Conservation (phyloP, 1,139 yeast genomes). For the Blastobotrys raffinosifermentans region DNA sequence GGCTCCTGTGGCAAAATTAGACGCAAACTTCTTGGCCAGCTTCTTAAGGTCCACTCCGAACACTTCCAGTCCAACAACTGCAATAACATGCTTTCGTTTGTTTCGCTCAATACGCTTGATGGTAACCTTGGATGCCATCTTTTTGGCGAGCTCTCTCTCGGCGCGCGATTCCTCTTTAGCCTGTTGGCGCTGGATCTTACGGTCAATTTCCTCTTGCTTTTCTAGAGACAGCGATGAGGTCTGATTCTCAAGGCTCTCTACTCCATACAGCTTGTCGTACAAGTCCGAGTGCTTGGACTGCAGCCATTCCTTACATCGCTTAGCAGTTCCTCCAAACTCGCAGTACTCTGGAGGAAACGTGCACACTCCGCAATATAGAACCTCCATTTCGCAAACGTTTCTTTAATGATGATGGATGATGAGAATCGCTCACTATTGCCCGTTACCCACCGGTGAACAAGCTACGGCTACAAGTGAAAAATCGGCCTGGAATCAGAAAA, state of each 20-base stretch:
- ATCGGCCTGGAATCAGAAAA: no score
- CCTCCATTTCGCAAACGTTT: slow-evolving; percentile 4
- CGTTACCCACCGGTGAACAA: no score
- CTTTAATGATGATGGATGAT: no score
- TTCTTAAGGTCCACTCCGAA: slow-evolving; percentile 84
- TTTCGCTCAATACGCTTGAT: slow-evolving; percentile 89
- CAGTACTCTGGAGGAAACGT: slow-evolving; percentile 89
- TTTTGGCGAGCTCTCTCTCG: slow-evolving; percentile 76
- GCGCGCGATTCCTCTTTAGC: slow-evolving; percentile 85
- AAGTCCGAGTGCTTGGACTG: slow-evolving; percentile 51
- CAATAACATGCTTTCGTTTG: slow-evolving; percentile 80
- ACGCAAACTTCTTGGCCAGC: slow-evolving; percentile 84
- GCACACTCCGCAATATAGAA: slow-evolving; percentile 77
- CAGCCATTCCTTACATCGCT: slow-evolving; percentile 83
- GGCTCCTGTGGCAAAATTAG: slow-evolving; percentile 95
- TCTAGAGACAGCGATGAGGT: slow-evolving; percentile 59
- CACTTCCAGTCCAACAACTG: slow-evolving; percentile 83
- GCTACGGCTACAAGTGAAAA: no score
- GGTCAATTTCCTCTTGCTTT: slow-evolving; percentile 73
- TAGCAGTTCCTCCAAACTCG: slow-evolving; percentile 79
- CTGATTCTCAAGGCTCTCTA: slow-evolving; percentile 41
- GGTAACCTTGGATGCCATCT: slow-evolving; percentile 69
- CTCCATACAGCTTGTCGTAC: slow-evolving; percentile 56
- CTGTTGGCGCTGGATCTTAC: slow-evolving; percentile 79
- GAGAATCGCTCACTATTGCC: no score